phyloP scores from a whole-genome alignment of 257 asterid species.

The Fraxinus quadrangulata region DNA sequence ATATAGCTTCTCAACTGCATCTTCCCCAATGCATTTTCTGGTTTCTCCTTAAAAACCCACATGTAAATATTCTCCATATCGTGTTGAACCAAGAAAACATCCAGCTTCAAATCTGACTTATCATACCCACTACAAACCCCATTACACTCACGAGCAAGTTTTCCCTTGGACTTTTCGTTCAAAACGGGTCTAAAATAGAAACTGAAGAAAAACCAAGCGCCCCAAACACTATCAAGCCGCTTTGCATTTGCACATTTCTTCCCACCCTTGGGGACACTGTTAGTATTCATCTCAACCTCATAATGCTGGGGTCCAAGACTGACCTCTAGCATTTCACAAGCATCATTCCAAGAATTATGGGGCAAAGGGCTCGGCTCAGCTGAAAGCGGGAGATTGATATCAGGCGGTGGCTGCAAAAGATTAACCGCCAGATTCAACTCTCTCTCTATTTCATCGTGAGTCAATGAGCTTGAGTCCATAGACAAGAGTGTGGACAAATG shows the following conservation, averaged over 20 bases:
- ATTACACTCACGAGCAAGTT: constrained; percentile 31
- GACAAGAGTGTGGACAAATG: constrained; percentile 48
- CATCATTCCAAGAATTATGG: constrained; percentile 34
- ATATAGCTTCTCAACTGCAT: constrained; percentile 55
- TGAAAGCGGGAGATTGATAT: constrained; percentile 51
- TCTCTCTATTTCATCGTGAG: constrained; percentile 47
- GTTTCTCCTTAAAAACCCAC: constrained; percentile 60
- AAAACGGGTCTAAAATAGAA: constrained; percentile 49
- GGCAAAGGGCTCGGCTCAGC: constrained; percentile 50
- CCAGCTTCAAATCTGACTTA: constrained; percentile 47
- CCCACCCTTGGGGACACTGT: constrained; percentile 37
- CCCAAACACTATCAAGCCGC: constrained; percentile 54
- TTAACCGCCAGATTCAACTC: constrained; percentile 43
- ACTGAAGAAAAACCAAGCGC: constrained; percentile 55
- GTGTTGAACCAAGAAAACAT: constrained; percentile 53
- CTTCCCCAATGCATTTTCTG: constrained; percentile 56
- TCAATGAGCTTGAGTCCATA: constrained; percentile 48
- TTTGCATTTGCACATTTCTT: constrained; percentile 44
- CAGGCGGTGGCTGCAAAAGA: constrained; percentile 45
- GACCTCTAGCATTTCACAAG: constrained; percentile 42
- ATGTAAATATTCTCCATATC: constrained; percentile 59
- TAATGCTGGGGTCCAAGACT: constrained; percentile 45
- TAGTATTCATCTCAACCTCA: constrained; percentile 38
- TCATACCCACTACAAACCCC: constrained; percentile 38
- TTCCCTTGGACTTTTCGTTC: constrained; percentile 44